These are phyloP conservation scores for Talaromyces pinophilus DNA, from an alignment of 2,329 filamentous ascomycete species.

Conservation along the genomic window DNA sequence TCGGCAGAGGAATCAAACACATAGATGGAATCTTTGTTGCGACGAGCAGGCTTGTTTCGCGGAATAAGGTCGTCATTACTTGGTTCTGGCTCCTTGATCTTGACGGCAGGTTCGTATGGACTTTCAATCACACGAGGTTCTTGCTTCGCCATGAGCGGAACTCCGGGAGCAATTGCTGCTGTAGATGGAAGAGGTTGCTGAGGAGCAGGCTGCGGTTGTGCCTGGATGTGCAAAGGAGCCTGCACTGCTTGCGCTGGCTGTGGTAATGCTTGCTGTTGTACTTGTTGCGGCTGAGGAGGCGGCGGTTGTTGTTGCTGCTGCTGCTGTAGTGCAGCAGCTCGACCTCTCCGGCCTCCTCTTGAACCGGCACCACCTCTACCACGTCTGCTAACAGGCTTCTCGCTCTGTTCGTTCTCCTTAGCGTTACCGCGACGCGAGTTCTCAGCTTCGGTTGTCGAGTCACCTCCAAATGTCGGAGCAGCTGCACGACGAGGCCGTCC, in stretches of 20 bases:
- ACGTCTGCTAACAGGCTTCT: conserved; percentile 39
- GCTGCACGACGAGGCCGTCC: conserved; percentile 53
- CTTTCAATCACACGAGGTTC: conserved; percentile 20
- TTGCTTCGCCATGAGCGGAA: conserved; percentile 25
- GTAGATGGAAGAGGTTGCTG: conserved; percentile 28
- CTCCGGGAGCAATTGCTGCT: conserved; percentile 28
- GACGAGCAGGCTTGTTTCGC: conserved; percentile 34
- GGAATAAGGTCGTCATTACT: conserved; percentile 28
- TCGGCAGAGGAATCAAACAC: conserved; percentile 39
- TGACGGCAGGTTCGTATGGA: conserved; percentile 18
- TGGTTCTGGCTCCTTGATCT: conserved; percentile 34
- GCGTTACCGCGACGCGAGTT: conserved; percentile 38
- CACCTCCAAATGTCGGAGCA: conserved; percentile 51
- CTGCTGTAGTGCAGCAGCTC: conserved; percentile 29
- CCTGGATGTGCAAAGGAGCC: conserved; percentile 13
- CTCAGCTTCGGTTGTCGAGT: conserved; percentile 38
- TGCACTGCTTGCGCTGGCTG: conserved; percentile 24
- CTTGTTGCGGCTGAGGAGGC: conserved; percentile 20
- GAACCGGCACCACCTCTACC: conserved; percentile 35
- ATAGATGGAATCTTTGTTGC: conserved; percentile 38
- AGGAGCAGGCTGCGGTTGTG: conserved; percentile 24
- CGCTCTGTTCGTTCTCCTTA: conserved; percentile 39
- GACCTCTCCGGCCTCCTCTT: conserved; percentile 40
- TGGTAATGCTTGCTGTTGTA: conserved; percentile 23
- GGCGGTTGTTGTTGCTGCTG: conserved; percentile 23